Evolutionary conservation across 2,329 filamentous ascomycete species (phyloP).

Genomic region (Aureobasidium sp.): DNA sequence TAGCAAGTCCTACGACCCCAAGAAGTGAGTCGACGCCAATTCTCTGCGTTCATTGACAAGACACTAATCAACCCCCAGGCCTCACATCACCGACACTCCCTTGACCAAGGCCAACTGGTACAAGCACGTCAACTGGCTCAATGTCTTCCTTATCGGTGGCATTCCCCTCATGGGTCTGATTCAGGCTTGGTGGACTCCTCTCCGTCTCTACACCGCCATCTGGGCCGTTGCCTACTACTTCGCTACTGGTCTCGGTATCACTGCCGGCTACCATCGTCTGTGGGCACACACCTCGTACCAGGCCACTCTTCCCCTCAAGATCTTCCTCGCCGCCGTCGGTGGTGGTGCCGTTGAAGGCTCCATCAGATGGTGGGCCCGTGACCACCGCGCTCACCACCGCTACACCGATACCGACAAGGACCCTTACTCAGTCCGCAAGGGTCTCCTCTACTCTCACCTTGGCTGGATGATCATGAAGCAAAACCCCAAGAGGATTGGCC

Average conservation of each 20-base stretch:
- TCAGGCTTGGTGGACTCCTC: slow-evolving; percentile 69
- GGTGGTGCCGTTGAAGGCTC: slow-evolving; percentile 80
- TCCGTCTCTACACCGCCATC: slow-evolving; percentile 62
- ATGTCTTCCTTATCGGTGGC: slow-evolving; percentile 71
- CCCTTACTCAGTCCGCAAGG: slow-evolving; percentile 85
- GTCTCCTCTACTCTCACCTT: slow-evolving; percentile 73
- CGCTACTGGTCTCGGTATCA: slow-evolving; percentile 51
- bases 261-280: slow-evolving; percentile 65
- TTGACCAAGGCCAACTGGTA: slow-evolving; percentile 81
- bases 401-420: slow-evolving; percentile 92
- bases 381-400: slow-evolving; percentile 80
- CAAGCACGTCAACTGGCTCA: slow-evolving; percentile 92
- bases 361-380: slow-evolving; percentile 82
- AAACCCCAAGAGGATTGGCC: slow-evolving; percentile 81
- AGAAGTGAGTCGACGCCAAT: slow-evolving; percentile 47
- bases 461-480: slow-evolving; percentile 94
- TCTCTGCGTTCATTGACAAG: neutral
- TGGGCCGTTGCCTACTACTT: slow-evolving; percentile 77
- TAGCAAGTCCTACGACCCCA: slow-evolving; percentile 48
- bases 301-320: slow-evolving; percentile 65
- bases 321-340: slow-evolving; percentile 75
- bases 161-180: slow-evolving; percentile 69
- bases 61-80: slow-evolving; percentile 26
- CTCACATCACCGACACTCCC: slow-evolving; percentile 76
- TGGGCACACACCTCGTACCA: slow-evolving; percentile 85